Base-by-base conservation (phyloP, 2,329 filamentous ascomycete species). In the Cercospora zeae-maydis region DNA sequence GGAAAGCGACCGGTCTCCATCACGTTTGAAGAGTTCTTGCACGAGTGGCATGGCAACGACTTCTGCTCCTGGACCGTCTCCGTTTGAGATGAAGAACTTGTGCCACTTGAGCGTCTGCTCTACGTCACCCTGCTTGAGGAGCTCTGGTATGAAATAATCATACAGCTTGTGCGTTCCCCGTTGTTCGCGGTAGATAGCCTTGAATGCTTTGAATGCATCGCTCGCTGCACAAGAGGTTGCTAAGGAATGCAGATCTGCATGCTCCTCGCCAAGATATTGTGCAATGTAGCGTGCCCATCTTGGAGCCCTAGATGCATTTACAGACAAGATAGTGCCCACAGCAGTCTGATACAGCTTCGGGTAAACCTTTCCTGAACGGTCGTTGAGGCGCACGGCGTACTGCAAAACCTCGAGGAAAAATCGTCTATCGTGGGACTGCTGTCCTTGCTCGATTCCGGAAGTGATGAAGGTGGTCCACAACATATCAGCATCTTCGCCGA, bases 401-500 rank as follows among this genome's bases (percentile, higher is more conserved):
- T 60, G 36, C 39, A 63, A 24, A 13, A 63, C 45, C n/a, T 59
- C 49, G 4, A 19, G 27, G n/a, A 63, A 59, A 11, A 59, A 24
- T 14, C 31, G 57, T 16, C 19, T 37, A 16, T 42, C 24, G 11
- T 55, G 24, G 19, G 36, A 33, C 16, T 24, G 7, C n/a, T 47
- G 10, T 14, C 34, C 27, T 34, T 53, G 53, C 19, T 14, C 13
- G 16, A 76, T 66, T n/a, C 75, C 73, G 31, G 76, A 67, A 56
- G 75, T 73, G 51, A 83, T 65, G 53, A 84, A 79, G 0, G 74
- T 77, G 0, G 71, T 70, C 82, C 82, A 84, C 6, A 84, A 64
- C 11, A 71, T 71, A 8, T 77, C 71, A 16, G 80, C 78, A 4
- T 77, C 67, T n/a, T 64, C 58, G 16, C 78, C 77, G 11, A 68